Conservation (phyloP, 192 early-diverging fungal genomes). For the Backusella circina region DNA sequence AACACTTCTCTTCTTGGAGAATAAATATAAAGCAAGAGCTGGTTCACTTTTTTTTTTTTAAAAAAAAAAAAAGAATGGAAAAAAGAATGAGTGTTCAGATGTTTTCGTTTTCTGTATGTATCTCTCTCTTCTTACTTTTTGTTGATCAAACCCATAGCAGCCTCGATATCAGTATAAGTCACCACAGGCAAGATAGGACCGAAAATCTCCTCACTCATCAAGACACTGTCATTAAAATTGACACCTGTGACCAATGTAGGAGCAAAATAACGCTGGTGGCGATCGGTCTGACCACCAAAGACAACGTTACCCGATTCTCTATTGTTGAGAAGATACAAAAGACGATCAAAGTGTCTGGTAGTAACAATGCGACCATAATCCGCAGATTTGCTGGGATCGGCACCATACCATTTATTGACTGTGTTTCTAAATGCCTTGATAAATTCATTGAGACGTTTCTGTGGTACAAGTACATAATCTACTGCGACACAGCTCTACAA, state of each 20-base stretch:
- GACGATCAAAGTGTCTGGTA: constrained; percentile 58
- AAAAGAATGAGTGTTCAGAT: too few relatives aligned
- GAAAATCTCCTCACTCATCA: constrained; percentile 89
- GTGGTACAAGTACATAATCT: constrained; percentile 68
- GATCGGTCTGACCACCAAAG: constrained; percentile 58
- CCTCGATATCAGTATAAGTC: constrained; percentile 55
- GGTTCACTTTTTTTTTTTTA: constrained; percentile 1
- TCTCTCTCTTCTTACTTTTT: constrained; percentile 8
- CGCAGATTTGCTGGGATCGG: constrained; percentile 35
- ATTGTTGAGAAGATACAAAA: constrained; percentile 46
- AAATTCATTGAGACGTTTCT: constrained; percentile 43
- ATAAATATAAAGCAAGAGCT: constrained; percentile 31
- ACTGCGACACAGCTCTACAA: constrained; percentile 72
- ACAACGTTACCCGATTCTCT: constrained; percentile 49
- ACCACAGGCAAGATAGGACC: constrained; percentile 88
- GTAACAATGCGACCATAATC: constrained; percentile 64
- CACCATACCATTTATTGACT: constrained; percentile 41
- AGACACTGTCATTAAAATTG: constrained; percentile 37
- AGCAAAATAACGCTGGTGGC: constrained; percentile 68
- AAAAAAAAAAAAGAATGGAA: too few relatives aligned
- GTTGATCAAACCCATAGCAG: constrained; percentile 62
- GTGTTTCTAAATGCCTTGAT: constrained; percentile 37
- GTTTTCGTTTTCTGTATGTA: background rate
- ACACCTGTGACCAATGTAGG: constrained; percentile 80
- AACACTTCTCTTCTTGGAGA: constrained; percentile 18